Base-by-base conservation (phyloP, 768 basidiomycete genomes). In the Nidularia pulvinata region DNA sequence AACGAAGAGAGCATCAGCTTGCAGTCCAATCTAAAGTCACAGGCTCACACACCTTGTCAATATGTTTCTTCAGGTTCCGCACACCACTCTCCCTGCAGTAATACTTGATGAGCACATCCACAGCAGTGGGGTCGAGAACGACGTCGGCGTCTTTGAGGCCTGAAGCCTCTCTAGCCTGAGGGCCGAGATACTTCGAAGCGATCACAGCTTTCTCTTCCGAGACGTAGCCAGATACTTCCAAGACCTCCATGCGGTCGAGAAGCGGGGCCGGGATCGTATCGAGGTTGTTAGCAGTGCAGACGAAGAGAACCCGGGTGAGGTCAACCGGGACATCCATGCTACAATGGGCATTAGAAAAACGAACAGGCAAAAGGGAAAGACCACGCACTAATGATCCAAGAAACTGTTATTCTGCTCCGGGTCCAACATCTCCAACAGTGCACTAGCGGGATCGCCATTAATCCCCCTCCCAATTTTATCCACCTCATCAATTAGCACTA, bases 21-120 rank as follows among this genome's bases (percentile, higher is more conserved):
- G 48, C 35, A 16, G 7, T 7, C 14, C 35, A 22, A 36, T 48
- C 53, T 6, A 42, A 34, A 19, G 32, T 39, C 46, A 42, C 22
- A n/a, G 13, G 4, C 6, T 59, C 64, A 2, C 55, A 5, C 39
- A 93, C 94, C 86, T 98, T 98, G 65, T 99, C 96, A 51, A 99
- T 96, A 63, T 95, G 91, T 73, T 99, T 98, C 85, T 98, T 98
- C 67, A 99, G 65, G 65, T 95, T 94, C 48, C 97, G 79, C 33
- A 99, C 97, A 44, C 97, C 97, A 61, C 93, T 96, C 75, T 99
- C 97, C 22, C 97, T 82, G 66, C 93, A 95, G 69, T 98, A 98
- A 69, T 95, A 98, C 66, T 95, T 91, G 74, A 99, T 98, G 50
- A 99, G 79, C 9, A 84, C 73, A 59, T 95, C 93, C 45, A 98